These are phyloP conservation scores for Boletus subcaerulescens DNA, from an alignment of 768 basidiomycete genomes.

Conservation along the genomic window DNA sequence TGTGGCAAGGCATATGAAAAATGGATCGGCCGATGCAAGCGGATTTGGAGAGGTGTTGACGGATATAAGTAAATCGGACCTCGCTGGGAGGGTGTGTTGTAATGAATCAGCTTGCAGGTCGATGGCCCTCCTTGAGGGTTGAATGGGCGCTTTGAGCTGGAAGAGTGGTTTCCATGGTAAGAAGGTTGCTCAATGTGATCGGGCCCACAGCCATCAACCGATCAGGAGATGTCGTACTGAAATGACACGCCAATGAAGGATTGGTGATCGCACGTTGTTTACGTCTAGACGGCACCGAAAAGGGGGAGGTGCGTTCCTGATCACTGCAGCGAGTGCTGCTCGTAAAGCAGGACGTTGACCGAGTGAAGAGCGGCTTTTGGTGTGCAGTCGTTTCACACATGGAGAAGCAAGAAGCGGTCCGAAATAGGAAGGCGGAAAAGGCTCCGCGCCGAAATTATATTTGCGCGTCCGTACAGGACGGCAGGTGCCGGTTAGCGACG, in stretches of 20 bases:
- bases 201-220: conserved; percentile 18
- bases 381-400: conserved; percentile 18
- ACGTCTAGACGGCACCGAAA: conserved; percentile 34
- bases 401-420: conserved; percentile 5
- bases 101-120: background rate
- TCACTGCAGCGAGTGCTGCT: too few species aligned
- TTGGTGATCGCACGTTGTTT: conserved; percentile 29
- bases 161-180: conserved; percentile 30
- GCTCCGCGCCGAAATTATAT: conserved; percentile 32
- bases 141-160: conserved; percentile 8
- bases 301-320: conserved; percentile 31
- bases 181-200: conserved; percentile 15
- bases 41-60: conserved; percentile 19
- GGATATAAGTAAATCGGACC: conserved; percentile 15
- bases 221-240: conserved; percentile 28
- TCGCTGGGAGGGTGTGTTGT: conserved; percentile 1
- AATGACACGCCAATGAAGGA: conserved; percentile 22
- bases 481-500: conserved; percentile 29
- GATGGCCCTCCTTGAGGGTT: too few species aligned
- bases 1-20: conserved; percentile 2
- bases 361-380: conserved; percentile 14
- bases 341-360: too few species aligned
- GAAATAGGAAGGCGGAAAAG: conserved; percentile 14
- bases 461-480: conserved; percentile 25
- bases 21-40: conserved; percentile 16